A percentile compares a stretch with the other conserved stretches of the same genome.
Evolutionary conservation across 345 rosid species (phyloP).

Genomic region (Salix caprea): DNA sequence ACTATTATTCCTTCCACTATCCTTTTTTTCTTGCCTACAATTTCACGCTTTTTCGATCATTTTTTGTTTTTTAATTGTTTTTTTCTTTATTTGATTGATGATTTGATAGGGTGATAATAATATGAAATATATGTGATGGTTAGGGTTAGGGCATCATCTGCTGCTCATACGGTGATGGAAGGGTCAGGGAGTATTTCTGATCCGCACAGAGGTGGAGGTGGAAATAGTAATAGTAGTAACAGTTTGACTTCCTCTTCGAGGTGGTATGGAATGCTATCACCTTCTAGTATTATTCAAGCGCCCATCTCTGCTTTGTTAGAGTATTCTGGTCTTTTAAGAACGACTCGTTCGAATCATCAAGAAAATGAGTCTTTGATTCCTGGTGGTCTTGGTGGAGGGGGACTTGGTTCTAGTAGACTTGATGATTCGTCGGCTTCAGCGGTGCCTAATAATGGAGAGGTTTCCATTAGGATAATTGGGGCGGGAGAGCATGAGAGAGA

Average conservation of each 20-base stretch:
- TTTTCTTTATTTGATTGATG: constrained; percentile 8
- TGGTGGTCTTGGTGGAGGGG: constrained; percentile 11
- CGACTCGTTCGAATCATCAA: constrained; percentile 41
- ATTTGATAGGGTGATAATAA: constrained; percentile 11
- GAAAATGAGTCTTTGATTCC: constrained; percentile 52
- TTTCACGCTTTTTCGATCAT: not conserved
- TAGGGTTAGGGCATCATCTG: constrained; percentile 59
- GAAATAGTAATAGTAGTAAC: constrained; percentile 12
- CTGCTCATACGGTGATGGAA: constrained; percentile 53
- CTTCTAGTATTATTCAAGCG: constrained; percentile 81
- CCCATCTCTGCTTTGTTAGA: constrained; percentile 84
- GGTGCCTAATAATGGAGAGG: constrained; percentile 57
- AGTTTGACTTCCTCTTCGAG: constrained; percentile 27
- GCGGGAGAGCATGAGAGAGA: constrained; percentile 66
- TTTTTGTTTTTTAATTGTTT: constrained; percentile 8
- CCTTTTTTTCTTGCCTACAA: not conserved
- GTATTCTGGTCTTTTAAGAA: constrained; percentile 80
- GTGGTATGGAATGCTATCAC: constrained; percentile 63
- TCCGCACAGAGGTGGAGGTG: constrained; percentile 40
- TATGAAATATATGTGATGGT: constrained; percentile 12
- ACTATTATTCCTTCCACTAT: not conserved
- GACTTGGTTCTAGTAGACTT: constrained; percentile 21
- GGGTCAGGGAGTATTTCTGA: constrained; percentile 62
- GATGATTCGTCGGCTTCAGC: constrained; percentile 41
- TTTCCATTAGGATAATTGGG: constrained; percentile 91